Base-by-base conservation (phyloP, 1,284 basidiomycete genomes). In the Pholiota adiposa region DNA sequence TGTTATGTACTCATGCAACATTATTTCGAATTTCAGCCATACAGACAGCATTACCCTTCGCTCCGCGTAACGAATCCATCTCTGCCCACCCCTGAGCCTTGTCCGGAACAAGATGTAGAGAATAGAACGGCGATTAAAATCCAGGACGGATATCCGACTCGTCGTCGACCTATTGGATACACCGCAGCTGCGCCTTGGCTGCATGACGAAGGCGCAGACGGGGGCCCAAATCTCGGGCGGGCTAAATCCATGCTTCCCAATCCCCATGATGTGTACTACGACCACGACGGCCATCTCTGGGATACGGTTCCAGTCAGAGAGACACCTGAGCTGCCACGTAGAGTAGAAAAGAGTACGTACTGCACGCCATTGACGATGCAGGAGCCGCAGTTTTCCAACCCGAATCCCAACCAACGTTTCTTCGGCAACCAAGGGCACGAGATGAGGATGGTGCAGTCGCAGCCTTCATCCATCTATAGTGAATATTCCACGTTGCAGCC, bases 181-280 rank as follows among this genome's bases (percentile, higher is more conserved):
- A 50, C 48, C n/a, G 48, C 48, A 16, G n/a, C 29, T 8, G 48
- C 48, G 9, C 48, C 48, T 34, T 50, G 48, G 48, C 48, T 50
- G 16, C 18, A n/a, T 6, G 19, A n/a, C 29, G 46, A 2, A 14
- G 46, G 40, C 40, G 40, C 4, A 4, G 40, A 18, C 18, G 41
- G 8, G 5, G 44, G n/a, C 21, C 9, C 14, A 23, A 12, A 27
- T 25, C 44, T 46, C 14, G 23, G 12, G 23, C 25, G 44, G 23
- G n/a, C 14, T 2, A 27, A 27, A 12, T 23, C 44, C 4, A 23
- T 27, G 25, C 23, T 46, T 12, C 44, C 44, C 25, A 46, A 46
- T 27, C 44, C 44, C 1, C 25, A 46, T 23, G 23, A 25, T 46
- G 12, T 2, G 9, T 8, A 23, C 11, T 12, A 27, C 14, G 14